Percentiles rank a stretch among this genome's conserved stretches.
Evolutionary conservation across 2,329 filamentous ascomycete genomes (phyloP).

Genomic region (Byssothecium circinans): DNA sequence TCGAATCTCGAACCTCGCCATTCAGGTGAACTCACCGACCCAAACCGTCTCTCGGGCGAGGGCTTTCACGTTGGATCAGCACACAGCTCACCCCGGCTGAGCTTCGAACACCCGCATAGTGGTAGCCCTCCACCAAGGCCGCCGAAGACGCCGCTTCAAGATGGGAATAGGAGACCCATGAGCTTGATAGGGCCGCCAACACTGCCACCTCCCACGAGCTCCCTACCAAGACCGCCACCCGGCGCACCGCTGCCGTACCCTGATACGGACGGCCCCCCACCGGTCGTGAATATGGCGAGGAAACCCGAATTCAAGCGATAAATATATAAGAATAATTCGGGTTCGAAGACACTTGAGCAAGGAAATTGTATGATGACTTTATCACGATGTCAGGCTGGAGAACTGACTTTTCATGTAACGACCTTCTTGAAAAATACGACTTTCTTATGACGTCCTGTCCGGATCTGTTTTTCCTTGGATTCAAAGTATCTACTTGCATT

Average conservation of each 20-base stretch:
- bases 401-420: background rate
- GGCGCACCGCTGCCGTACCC: slow-evolving; percentile 71
- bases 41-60: slow-evolving; percentile 36
- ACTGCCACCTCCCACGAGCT: slow-evolving; percentile 29
- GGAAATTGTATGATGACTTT: background rate
- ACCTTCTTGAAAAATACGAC: too few species aligned
- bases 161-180: slow-evolving; percentile 16
- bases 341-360: background rate
- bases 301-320: slow-evolving; percentile 67
- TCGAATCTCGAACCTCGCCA: slow-evolving; percentile 33
- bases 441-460: too few species aligned
- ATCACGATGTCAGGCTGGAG: background rate
- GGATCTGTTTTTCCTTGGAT: too few species aligned
- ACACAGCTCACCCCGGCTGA: slow-evolving; percentile 30
- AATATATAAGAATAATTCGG: background rate
- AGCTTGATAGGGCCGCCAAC: slow-evolving; percentile 23
- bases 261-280: slow-evolving; percentile 76
- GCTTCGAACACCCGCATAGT: slow-evolving; percentile 25
- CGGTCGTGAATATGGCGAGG: slow-evolving; percentile 78
- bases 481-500: too few species aligned
- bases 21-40: slow-evolving; percentile 68
- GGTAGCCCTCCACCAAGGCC: slow-evolving; percentile 42
- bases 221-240: slow-evolving; percentile 34
- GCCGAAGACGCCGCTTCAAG: slow-evolving; percentile 45
- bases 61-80: slow-evolving; percentile 27